Percentiles rank a stretch among this genome's conserved stretches.
These are phyloP conservation scores for Reutealis trisperma DNA, from an alignment of 345 rosid species.

Conservation along the genomic window DNA sequence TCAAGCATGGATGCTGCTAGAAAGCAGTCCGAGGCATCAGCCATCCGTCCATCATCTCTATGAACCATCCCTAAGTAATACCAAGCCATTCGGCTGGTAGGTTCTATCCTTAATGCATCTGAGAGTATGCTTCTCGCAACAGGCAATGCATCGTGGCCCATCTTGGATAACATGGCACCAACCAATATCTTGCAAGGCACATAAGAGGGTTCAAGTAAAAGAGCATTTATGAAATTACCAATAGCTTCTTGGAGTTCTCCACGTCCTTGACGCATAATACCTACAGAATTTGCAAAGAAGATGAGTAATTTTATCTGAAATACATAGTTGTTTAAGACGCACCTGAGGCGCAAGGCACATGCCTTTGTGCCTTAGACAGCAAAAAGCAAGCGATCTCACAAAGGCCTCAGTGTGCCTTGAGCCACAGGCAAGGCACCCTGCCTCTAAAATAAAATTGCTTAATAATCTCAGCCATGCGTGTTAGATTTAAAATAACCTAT, in stretches of 20 bases:
- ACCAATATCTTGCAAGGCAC: conserved; percentile 70
- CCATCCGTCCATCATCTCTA: conserved; percentile 73
- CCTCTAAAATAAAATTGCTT: too few species aligned
- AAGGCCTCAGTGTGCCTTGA: too few species aligned
- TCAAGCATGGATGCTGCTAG: conserved; percentile 96
- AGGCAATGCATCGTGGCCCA: conserved; percentile 58
- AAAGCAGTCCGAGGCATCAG: conserved; percentile 88
- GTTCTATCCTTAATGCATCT: conserved; percentile 88
- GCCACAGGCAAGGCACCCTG: too few species aligned
- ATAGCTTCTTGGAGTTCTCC: conserved; percentile 61
- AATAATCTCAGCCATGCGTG: too few species aligned
- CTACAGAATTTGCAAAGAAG: conserved; percentile 31
- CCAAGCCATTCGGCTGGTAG: conserved; percentile 86
- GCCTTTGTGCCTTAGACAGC: too few species aligned
- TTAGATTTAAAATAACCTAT: too few species aligned
- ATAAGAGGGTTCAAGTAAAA: conserved; percentile 55
- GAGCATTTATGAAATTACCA: conserved; percentile 52
- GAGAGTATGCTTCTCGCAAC: conserved; percentile 85
- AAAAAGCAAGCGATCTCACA: too few species aligned
- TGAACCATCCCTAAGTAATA: conserved; percentile 81
- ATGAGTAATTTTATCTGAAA: neutral
- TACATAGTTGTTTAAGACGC: too few species aligned
- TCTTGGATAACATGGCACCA: conserved; percentile 55
- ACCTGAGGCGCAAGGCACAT: too few species aligned
- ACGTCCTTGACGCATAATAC: conserved; percentile 67